Base-by-base conservation (phyloP, 2,329 filamentous ascomycete genomes). In the Exophiala viscosa region DNA sequence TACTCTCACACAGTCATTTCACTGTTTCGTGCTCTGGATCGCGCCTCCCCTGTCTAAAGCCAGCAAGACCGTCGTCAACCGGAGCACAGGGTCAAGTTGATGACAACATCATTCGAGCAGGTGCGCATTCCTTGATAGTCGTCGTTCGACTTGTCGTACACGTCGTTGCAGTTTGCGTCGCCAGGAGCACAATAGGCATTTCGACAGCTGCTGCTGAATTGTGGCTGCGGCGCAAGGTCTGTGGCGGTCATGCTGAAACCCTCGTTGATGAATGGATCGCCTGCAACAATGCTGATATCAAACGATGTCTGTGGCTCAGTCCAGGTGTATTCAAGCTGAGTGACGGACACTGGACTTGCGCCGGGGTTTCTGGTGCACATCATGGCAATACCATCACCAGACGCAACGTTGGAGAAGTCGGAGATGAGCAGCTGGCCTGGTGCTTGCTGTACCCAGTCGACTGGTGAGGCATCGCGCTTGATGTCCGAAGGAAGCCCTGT, bases 281-380 rank as follows among this genome's bases (percentile, higher is more conserved):
- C 72, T 34, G 69, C 72, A 38, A 74, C 70, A 59, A 70, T 67
- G 3, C 66, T 69, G 51, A 74, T 58, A 48, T 73, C 71, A 49
- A 74, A 74, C 62, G 66, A 73, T 43, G 70, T 61, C 38, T 61
- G 55, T n/a, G 43, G 49, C 45, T 69, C 65, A 28, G 23, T 28
- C 44, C 73, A 62, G 13, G 66, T 69, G 56, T 73, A 73, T 23
- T 72, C 69, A 50, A 67, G 70, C 58, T 57, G 55, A 8, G 55
- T 57, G 13, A 57, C 55, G 10, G 42, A 20, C n/a, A 44, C 32
- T 7, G 48, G 42, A 17, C 17, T 23, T 4, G 48, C 50, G 6
- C 8, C n/a, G 1, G 43, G 50, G 17, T 57, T 44, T 15, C 55
- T 38, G 13, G 55, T 57, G 31, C 51, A 54, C 52, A 54, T 54